Base-by-base conservation (phyloP, 257 asterid genomes). In the Salvia miltiorrhiza region DNA sequence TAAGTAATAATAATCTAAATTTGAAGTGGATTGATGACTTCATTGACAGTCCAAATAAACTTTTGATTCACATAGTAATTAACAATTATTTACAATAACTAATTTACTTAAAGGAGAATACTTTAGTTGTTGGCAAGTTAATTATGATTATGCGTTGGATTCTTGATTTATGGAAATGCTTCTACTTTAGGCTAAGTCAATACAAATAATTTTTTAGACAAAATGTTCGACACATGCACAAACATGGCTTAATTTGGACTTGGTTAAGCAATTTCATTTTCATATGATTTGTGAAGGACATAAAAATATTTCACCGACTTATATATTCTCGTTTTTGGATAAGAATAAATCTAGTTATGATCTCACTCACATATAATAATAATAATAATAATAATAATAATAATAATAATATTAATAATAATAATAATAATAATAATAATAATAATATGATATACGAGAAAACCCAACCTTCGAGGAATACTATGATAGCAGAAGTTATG, bases 61-160 rank as follows among this genome's bases (percentile, higher is more conserved):
- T 23, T 50, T 50, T 50, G 58, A 20, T 9, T 50, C 8, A 53
- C 35, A 20, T 3, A 30, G 5, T 7, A 7, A 30, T 30, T 30
- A 61, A 61, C 6, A 40, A 41, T 39, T 62, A 28, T 45, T 64
- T 45, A 58, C 16, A 50, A 49, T 52, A 14, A 69, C 30, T 53
- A n/a, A 5, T 11, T 50, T 71, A 23, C 72, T 32, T 55, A 6
- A 76, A 57, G 17, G 21, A 45, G 70, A 71, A 59, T 41, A n/a
- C 69, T 75, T 44, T 28, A 71, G 35, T 45, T 35, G 67, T 72
- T 71, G 58, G 67, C 64, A 72, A 59, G 49, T 30, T 53, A 11
- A 20, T 3, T 9, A 0, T 32, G 44, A 55, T 77, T 44, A 30
- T 13, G n/a, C 19, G 5, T 30, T 44, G 4, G 6, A 28, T 66